Conservation (phyloP, 306 rosid species). For the Herpetospermum pedunculosum region DNA sequence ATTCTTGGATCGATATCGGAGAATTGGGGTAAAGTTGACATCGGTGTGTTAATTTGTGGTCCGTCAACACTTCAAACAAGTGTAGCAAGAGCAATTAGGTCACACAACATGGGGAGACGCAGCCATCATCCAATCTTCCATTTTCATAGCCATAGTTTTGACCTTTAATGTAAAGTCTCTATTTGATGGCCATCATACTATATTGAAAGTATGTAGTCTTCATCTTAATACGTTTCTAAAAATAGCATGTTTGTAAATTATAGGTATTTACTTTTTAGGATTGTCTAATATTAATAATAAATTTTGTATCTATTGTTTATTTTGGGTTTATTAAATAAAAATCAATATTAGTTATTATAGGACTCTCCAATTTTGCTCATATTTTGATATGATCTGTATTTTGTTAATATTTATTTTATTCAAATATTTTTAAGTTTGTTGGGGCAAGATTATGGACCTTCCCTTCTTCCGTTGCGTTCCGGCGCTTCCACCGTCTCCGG, state of each 20-base stretch:
- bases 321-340: neutral
- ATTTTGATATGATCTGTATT: no score
- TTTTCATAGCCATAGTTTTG: conserved; percentile 85
- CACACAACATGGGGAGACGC: conserved; percentile 41
- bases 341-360: no score
- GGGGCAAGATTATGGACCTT: no score
- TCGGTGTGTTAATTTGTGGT: conserved; percentile 81
- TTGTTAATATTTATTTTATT: no score
- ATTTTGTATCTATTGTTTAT: no score
- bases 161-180: conserved; percentile 31
- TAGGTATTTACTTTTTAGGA: no score
- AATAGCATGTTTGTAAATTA: neutral
- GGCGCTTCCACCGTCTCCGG: no score
- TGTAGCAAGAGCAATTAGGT: conserved; percentile 75
- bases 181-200: neutral
- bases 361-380: no score
- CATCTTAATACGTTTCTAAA: neutral
- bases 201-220: neutral
- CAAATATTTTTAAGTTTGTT: no score
- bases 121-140: conserved; percentile 59
- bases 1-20: conserved; percentile 43
- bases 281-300: neutral
- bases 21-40: conserved; percentile 57
- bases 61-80: conserved; percentile 74
- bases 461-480: no score